A percentile compares a stretch with the other conserved stretches of the same genome.
Conservation (phyloP, 257 asterid genomes). For the Capsicum rhomboideum region DNA sequence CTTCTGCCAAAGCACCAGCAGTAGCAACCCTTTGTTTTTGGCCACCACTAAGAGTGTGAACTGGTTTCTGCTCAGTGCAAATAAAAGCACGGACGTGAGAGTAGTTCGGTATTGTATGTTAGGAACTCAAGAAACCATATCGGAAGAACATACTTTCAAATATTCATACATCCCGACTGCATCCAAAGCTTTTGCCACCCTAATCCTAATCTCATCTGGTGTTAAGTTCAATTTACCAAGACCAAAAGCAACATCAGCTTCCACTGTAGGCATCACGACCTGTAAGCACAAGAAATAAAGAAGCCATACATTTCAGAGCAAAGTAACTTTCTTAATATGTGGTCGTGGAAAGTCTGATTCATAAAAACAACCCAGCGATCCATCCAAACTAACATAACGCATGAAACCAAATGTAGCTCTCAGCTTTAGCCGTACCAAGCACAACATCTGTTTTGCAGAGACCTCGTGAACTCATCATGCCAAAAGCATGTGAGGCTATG, state of each 20-base stretch:
- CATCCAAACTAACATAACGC: not conserved
- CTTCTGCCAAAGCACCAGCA: slow-evolving; percentile 97
- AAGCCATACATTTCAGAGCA: not conserved
- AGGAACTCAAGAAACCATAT: not conserved
- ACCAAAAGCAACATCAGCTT: slow-evolving; percentile 97
- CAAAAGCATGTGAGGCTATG: not conserved
- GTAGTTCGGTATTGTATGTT: not conserved
- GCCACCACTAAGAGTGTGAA: slow-evolving; percentile 98
- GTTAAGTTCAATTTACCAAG: slow-evolving; percentile 62
- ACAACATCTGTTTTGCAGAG: not conserved
- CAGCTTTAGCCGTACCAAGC: not conserved
- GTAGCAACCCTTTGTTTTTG: slow-evolving; percentile 98
- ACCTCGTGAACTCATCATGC: not conserved
- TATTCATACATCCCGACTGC: slow-evolving; percentile 87
- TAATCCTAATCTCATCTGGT: slow-evolving; percentile 40
- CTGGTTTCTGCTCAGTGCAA: slow-evolving; percentile 51
- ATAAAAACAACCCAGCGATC: not conserved
- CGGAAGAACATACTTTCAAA: slow-evolving; percentile 49
- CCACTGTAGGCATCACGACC: slow-evolving; percentile 99
- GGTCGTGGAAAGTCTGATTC: not conserved
- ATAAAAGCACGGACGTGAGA: not conserved
- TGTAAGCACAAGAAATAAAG: slow-evolving; percentile 16
- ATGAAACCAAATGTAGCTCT: not conserved
- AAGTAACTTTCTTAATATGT: not conserved
- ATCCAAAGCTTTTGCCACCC: slow-evolving; percentile 78